Conservation (phyloP, 2,329 filamentous ascomycete genomes). For the Beauveria bassiana region DNA sequence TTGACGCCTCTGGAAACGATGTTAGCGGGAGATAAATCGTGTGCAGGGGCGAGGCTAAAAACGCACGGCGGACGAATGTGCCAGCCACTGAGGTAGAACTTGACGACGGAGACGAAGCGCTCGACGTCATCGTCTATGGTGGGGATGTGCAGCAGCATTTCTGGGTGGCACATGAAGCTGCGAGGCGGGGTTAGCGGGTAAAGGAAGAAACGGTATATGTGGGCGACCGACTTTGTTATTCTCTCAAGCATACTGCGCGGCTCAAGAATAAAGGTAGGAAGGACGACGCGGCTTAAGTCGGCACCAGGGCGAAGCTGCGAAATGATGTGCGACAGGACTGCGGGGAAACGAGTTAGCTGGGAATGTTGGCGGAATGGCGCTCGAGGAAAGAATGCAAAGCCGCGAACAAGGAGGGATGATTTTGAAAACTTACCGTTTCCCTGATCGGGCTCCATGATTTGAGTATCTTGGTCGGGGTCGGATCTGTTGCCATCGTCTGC, state of each 20-base stretch:
- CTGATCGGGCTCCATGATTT: slow-evolving; percentile 82
- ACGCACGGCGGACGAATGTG: slow-evolving; percentile 94
- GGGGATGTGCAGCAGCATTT: slow-evolving; percentile 84
- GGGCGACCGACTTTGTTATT: slow-evolving; percentile 72
- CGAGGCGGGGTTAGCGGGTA: slow-evolving; percentile 5
- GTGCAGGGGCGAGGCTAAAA: not conserved
- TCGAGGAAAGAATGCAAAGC: not conserved
- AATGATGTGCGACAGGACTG: slow-evolving; percentile 94
- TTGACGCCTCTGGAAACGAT: slow-evolving; percentile 72
- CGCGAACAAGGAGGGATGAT: not conserved
- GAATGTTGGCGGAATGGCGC: not conserved
- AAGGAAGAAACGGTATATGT: slow-evolving; percentile 5
- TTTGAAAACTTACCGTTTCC: slow-evolving; percentile 66
- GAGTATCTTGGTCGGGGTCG: slow-evolving; percentile 60
- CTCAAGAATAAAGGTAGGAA: slow-evolving; percentile 97
- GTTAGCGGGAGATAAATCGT: not conserved
- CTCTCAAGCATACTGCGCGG: slow-evolving; percentile 96
- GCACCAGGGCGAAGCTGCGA: slow-evolving; percentile 92
- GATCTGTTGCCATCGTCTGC: slow-evolving; percentile 45
- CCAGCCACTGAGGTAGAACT: slow-evolving; percentile 98
- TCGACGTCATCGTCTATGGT: slow-evolving; percentile 80
- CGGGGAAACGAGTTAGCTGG: not conserved
- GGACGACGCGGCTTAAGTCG: slow-evolving; percentile 85
- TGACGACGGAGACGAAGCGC: slow-evolving; percentile 90
- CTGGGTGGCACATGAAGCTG: slow-evolving; percentile 99